A percentile compares a stretch with the other conserved stretches of the same genome.
These are phyloP conservation scores for Monosporascus sp. DNA, from an alignment of 2,329 filamentous ascomycete genomes.

Conservation along the genomic window DNA sequence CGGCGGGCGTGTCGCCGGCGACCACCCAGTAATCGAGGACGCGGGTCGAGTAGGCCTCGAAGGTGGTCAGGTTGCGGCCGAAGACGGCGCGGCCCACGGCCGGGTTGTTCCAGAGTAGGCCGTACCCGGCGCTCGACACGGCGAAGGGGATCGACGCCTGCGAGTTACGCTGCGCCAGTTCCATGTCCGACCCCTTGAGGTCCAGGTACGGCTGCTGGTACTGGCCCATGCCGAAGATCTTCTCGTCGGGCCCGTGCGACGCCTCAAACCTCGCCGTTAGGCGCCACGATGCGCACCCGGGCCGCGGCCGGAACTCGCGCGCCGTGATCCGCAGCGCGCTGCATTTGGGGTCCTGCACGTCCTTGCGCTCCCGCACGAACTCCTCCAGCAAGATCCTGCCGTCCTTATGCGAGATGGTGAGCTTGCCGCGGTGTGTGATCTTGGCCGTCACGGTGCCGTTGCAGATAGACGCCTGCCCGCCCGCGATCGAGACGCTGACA, in stretches of 20 bases:
- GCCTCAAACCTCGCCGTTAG: slow-evolving; percentile 54
- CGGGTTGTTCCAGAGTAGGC: slow-evolving; percentile 63
- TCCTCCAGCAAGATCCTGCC: slow-evolving; percentile 45
- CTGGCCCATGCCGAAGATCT: slow-evolving; percentile 65
- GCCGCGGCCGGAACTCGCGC: slow-evolving; percentile 50
- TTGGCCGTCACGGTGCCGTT: slow-evolving; percentile 44
- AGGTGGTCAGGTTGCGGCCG: slow-evolving; percentile 55
- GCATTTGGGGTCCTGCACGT: slow-evolving; percentile 51
- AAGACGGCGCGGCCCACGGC: slow-evolving; percentile 55
- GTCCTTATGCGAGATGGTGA: slow-evolving; percentile 39
- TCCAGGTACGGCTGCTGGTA: slow-evolving; percentile 61
- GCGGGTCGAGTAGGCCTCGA: slow-evolving; percentile 53
- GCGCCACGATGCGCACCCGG: slow-evolving; percentile 48
- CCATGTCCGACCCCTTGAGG: slow-evolving; percentile 56
- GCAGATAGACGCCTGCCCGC: slow-evolving; percentile 31
- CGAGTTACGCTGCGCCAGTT: slow-evolving; percentile 61
- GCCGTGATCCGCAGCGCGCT: slow-evolving; percentile 51
- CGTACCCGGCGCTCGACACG: slow-evolving; percentile 55
- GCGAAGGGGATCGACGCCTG: slow-evolving; percentile 61
- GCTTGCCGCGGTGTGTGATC: slow-evolving; percentile 42
- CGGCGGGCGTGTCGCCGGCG: slow-evolving; percentile 45
- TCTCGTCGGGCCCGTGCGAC: slow-evolving; percentile 42
- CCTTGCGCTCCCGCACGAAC: slow-evolving; percentile 42
- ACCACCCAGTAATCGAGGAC: slow-evolving; percentile 60
- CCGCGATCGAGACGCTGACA: slow-evolving; percentile 16